Evolutionary conservation across 257 asterid genomes (phyloP).

Genomic region (Dorcoceras hygrometricum): DNA sequence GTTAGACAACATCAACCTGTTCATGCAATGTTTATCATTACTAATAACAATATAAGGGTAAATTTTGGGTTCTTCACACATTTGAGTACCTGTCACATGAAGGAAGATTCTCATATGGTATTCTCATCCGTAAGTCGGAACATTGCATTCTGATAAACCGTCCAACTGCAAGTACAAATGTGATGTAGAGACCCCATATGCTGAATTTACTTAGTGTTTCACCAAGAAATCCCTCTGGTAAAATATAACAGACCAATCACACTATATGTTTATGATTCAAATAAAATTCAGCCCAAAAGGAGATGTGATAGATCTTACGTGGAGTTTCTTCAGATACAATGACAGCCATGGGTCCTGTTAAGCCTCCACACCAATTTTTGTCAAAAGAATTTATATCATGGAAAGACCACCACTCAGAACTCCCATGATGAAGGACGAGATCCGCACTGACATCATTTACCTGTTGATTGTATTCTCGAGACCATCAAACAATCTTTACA

Average conservation of each 20-base stretch:
- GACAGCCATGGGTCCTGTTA: constrained; percentile 93
- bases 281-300: background rate
- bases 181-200: constrained; percentile 97
- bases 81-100: constrained; percentile 80
- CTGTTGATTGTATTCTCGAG: constrained; percentile 35
- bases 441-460: constrained; percentile 75
- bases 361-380: constrained; percentile 58
- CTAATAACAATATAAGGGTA: background rate
- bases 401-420: constrained; percentile 90
- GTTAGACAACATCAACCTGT: background rate
- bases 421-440: constrained; percentile 61
- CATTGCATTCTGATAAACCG: constrained; percentile 96
- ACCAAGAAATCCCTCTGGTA: constrained; percentile 94
- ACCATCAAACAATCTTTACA: background rate
- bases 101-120: constrained; percentile 98
- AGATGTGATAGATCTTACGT: constrained; percentile 51
- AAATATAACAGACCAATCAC: constrained; percentile 18
- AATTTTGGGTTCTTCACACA: background rate
- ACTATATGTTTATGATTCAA: background rate
- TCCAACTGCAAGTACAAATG: constrained; percentile 97
- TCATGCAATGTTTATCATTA: no score
- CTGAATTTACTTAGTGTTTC: constrained; percentile 99
- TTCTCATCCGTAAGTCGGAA: constrained; percentile 94
- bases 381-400: constrained; percentile 54
- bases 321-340: constrained; percentile 98